phyloP scores from a whole-genome alignment of 2,329 filamentous ascomycete species.

The Blastomyces parvus region DNA sequence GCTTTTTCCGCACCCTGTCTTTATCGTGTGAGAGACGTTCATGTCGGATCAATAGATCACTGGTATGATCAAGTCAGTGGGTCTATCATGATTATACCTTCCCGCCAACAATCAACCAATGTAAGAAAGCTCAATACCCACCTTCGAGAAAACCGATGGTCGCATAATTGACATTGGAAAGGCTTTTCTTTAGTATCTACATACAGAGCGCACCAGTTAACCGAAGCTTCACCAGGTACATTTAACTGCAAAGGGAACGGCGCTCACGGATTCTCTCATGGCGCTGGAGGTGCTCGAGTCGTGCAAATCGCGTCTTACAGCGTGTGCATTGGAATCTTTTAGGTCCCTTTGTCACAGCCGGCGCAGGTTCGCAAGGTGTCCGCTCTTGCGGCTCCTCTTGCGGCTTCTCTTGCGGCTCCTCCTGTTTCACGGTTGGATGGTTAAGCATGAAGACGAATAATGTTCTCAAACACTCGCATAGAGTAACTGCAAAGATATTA shows the following conservation, averaged over 20 bases:
- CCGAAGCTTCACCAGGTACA: background rate
- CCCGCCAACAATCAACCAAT: background rate
- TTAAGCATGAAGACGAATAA: slow-evolving; percentile 5
- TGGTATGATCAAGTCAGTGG: slow-evolving; percentile 11
- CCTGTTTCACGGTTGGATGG: background rate
- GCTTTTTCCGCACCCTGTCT: slow-evolving; percentile 12
- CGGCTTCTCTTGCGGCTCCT: background rate
- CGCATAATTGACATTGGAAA: slow-evolving; percentile 32
- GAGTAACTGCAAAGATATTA: background rate
- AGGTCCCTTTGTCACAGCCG: slow-evolving; percentile 2
- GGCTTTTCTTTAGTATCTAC: slow-evolving; percentile 34
- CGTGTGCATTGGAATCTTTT: slow-evolving; percentile 6
- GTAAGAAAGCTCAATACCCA: slow-evolving; percentile 9
- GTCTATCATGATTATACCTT: background rate
- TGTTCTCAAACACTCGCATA: background rate
- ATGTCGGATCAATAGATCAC: slow-evolving; percentile 34
- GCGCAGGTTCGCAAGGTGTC: background rate
- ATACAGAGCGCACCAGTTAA: background rate
- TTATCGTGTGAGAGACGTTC: slow-evolving; percentile 31
- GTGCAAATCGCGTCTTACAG: slow-evolving; percentile 18
- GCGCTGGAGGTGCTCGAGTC: slow-evolving; percentile 34
- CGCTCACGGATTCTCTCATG: slow-evolving; percentile 30
- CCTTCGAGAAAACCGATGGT: slow-evolving; percentile 36
- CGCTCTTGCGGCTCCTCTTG: background rate
- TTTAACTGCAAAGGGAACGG: background rate